Base-by-base conservation (phyloP, 164 flowering plant genomes). In the Pachysandra terminalis region DNA sequence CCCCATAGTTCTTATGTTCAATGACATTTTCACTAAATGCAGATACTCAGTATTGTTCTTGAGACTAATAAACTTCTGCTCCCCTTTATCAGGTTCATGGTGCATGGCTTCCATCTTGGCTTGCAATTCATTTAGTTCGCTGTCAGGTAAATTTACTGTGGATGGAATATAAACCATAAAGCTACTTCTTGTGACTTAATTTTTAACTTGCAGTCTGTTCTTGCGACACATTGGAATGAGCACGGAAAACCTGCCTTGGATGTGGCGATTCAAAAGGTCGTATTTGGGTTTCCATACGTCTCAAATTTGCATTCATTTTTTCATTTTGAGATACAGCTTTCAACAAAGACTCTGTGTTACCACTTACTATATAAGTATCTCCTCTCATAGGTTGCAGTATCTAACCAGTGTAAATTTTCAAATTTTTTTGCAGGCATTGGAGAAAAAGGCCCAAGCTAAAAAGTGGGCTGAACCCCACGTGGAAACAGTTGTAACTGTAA, bases 51-150 rank as follows among this genome's bases (percentile, higher is more conserved):
- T 26, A 58, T 26, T 58, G 35, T 32, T 58, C 26, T 19, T 58
- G 3, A 27, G 6, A 45, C 51, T 45, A 45, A 45, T 45, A 13
- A 13, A 45, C 51, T 45, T 45, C 7, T 58, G 27, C 9, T 4
- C 17, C 14, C 12, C 16, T 6, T 64, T 57, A 66, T 74, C 83
- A 93, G 98, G 91, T 79, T 76, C 96, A 91, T 78, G 87, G 96
- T 67, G 88, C 97, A 68, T 95, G 98, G 97, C 86, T 95, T 74
- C 98, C 98, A 64, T 91, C 87, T 55, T 91, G 98, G 98, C 84
- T 95, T 76, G 90, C 86, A 58, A 71, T 70, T 40, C 90, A 87
- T 75, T 68, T 76, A 0, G 28, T 71, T 62, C 75, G 65, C 37
- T 79, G 61, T 68, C 88, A 92, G 95, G 98, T 94, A 78, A 71